These are phyloP conservation scores for Aspergillus aculeatinus DNA, from an alignment of 2,329 filamentous ascomycete species.

Conservation along the genomic window DNA sequence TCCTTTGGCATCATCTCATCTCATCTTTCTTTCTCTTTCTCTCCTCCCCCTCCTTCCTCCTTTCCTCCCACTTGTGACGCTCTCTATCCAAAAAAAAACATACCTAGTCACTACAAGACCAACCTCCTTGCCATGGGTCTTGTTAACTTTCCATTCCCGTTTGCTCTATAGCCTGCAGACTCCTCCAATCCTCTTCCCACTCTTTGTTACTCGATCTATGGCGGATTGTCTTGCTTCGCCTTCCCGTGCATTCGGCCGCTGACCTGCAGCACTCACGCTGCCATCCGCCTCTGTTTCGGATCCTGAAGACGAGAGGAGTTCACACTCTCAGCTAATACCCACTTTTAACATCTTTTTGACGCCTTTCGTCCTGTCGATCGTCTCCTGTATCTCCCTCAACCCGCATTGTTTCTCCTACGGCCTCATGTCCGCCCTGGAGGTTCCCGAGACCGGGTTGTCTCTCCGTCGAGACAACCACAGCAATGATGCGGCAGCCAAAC, in stretches of 20 bases:
- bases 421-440: constrained; percentile 36
- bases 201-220: constrained; percentile 31
- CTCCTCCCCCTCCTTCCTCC: constrained; percentile 14
- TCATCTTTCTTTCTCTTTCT: constrained; percentile 17
- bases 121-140: constrained; percentile 22
- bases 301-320: constrained; percentile 12
- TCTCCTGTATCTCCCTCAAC: constrained; percentile 7
- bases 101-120: constrained; percentile 10
- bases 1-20: constrained; percentile 29
- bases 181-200: constrained; percentile 13
- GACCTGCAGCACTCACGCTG: constrained; percentile 41
- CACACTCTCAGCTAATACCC: constrained; percentile 16
- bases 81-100: constrained; percentile 1
- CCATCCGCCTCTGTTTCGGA: constrained; percentile 31
- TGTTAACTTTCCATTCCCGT: constrained; percentile 15
- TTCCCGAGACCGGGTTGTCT: constrained; percentile 43
- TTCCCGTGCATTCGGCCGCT: constrained; percentile 37
- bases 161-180: constrained; percentile 22
- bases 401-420: not conserved
- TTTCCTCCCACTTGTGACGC: constrained; percentile 21
- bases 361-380: not conserved
- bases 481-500: constrained; percentile 31
- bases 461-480: constrained; percentile 37
- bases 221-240: constrained; percentile 31
- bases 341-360: constrained; percentile 3